Evolutionary conservation across 345 rosid genomes (phyloP), one percentile per base, ranked within the genome.

Genomic region (Salix caprea): DNA sequence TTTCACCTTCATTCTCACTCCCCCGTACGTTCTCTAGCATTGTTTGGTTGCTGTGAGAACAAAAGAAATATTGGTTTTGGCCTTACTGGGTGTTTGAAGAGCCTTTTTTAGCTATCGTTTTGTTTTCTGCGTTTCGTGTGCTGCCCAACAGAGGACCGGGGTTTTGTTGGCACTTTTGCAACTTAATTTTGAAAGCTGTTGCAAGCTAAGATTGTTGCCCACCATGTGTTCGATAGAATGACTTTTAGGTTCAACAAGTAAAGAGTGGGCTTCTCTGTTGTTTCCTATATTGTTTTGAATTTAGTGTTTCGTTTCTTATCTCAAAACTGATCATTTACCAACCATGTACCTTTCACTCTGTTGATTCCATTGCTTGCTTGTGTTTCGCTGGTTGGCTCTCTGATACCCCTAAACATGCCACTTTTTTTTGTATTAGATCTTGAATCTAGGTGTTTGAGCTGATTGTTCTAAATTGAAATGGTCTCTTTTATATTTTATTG

Each of bases 171-270:
- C 11, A 32, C 16, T 40, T 69, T 69, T 28, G 18, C 39, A 14
- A 30, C 16, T 7, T 4, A 4, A 4, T 56, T 46, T 40, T 15
- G 8, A 40, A 16, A 7, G 65, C 50, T 23, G 15, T 24, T 30
- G 7, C 6, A 19, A 40, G 8, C 4, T 42, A 42, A 39, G 39
- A 16, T 36, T 65, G 66, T 23, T 34, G 78, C 52, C 64, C 71
- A 61, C 78, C 71, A 79, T 7, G 56, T 74, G 42, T 70, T 74
- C 64, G 82, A 72, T 74, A 52, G 70, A 74, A 74, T 74, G 82
- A 2, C 64, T 65, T 78, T 58, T 37, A 65, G 48, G 77, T 21
- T 9, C 14, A 9, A 23, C 46, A 15, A 16, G 15, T 21, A 32
- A 37, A 16, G 52, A 60, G 37, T 39, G 48, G 75, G 62, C 34